Base-by-base conservation (phyloP, 2,329 filamentous ascomycete species). In the Shiraia sp. region DNA sequence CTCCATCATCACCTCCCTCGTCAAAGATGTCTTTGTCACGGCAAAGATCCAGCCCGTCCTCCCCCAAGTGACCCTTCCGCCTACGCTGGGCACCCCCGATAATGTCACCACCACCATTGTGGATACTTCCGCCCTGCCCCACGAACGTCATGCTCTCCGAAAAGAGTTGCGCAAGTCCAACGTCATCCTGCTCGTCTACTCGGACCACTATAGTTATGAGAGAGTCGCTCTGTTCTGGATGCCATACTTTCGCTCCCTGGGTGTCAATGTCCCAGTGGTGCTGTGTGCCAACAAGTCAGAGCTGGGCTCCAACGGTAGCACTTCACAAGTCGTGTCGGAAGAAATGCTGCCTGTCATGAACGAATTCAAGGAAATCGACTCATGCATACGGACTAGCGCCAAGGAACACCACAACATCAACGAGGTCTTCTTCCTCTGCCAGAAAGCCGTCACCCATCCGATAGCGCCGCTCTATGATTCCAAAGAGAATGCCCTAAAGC, bases 171-270 rank as follows among this genome's bases (percentile, higher is more conserved):
- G 93, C 52, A 96, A 96, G 70, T 93, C 87, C 63, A 99, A 96
- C 68, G 92, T 96, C 55, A 97, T 99, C 52, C 79, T 97, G 13
- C 82, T 99, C 30, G 91, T 99, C 40, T 99, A 99, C 71, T 91
- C 91, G 54, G 93, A 99, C 69, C 92, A 97, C 72, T 99, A 99
- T 76, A 97, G 91, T 78, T 99, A 97, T 74, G 93, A 99, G 68
- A 80, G 93, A 26, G 91, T 99, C 3, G 93, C 92, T 3, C 78
- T 99, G 32, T 99, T 97, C 71, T 99, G 93, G 93, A 87, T 99
- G 81, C 93, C 93, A 9, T 95, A 96, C 71, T 97, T 99, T 65
- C 87, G 93, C 47, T 96, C 91, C 3, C 81, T 99, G 27, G 93
- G 93, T n/a, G 93, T 99, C 65, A 99, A 99, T 66, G 90, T 99